Evolutionary conservation across 768 basidiomycete genomes (phyloP), one percentile per base, ranked within the genome.

Genomic region (Gymnopilus dilepis): DNA sequence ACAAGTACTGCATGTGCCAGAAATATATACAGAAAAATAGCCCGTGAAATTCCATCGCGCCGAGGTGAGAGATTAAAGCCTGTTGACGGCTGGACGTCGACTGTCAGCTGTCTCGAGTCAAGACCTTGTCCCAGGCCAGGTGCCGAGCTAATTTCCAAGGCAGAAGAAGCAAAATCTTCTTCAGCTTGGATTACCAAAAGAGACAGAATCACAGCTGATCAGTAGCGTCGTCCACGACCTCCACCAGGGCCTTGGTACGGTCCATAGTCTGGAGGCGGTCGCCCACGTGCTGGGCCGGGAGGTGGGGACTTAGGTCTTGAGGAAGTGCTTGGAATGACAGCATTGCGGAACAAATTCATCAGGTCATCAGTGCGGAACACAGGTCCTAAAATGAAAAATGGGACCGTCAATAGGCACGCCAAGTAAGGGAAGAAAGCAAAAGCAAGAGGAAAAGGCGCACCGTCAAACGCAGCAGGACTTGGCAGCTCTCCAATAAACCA

Each of bases 311-410:
- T 84, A 3, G 82, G 75, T 64, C 72, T 58, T 11, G 83, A 78
- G 47, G 75, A 72, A 45, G 72, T 82, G 60, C 86, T 88, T 0
- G 94, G 92, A 58, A 95, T 92, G 31, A 90, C 86, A 50, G 92
- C 91, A 68, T 86, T 91, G 34, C 87, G 83, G 74, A 97, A 89
- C 30, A 94, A 70, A 62, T 89, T 88, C 87, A 98, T 90, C 38
- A 97, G 78, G 73, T 97, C 95, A 30, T 97, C 95, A 1, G 91
- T 89, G 59, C 92, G 83, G 77, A 97, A 97, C 38, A 94, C 84
- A 8, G 95, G 95, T 4, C 95, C 95, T 96, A 66, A 30, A 42
- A 22, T 45, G 24, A 48, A 52, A 58, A 55, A 28, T 31, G 37
- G 2, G 34, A 9, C 34, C 9, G 34, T 37, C 2, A 37, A 15